These are phyloP conservation scores for Platanthera zijinensis DNA, from an alignment of 106 monocot genomes.

Conservation along the genomic window DNA sequence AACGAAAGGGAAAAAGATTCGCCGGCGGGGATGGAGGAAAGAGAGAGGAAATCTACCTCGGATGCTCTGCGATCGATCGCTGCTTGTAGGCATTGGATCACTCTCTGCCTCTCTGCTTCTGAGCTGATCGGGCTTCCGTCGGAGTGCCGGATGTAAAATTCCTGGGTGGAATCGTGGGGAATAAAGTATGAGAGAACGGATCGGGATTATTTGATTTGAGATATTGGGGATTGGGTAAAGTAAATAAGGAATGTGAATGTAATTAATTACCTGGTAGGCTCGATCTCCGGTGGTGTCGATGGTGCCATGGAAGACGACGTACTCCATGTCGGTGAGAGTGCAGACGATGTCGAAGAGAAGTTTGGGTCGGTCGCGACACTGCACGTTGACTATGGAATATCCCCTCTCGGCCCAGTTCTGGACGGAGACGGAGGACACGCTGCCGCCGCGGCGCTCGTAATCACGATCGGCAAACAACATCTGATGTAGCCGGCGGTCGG, in stretches of 20 bases:
- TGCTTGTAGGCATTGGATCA: constrained; percentile 83
- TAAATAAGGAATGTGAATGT: neutral
- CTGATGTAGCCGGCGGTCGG: constrained; percentile 47
- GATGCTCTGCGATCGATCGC: constrained; percentile 68
- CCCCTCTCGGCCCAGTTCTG: constrained; percentile 78
- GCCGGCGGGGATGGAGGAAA: neutral
- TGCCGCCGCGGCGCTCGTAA: constrained; percentile 24
- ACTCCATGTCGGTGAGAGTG: constrained; percentile 88
- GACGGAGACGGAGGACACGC: constrained; percentile 38
- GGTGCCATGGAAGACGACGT: constrained; percentile 84
- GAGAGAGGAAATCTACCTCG: constrained; percentile 27
- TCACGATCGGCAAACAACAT: constrained; percentile 59
- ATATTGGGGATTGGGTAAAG: constrained; percentile 1
- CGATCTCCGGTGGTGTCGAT: constrained; percentile 58
- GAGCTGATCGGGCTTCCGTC: constrained; percentile 87
- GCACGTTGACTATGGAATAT: constrained; percentile 72
- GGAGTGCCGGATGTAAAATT: constrained; percentile 77
- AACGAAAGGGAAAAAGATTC: neutral
- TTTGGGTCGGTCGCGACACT: constrained; percentile 80
- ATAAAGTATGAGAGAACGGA: neutral
- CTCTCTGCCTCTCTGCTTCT: constrained; percentile 69
- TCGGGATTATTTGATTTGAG: neutral
- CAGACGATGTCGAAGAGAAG: constrained; percentile 86
- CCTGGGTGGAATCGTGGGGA: constrained; percentile 30
- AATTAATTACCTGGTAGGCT: constrained; percentile 44